phyloP scores from a whole-genome alignment of 2,329 filamentous ascomycete genomes.

The Diaporthe capsici region DNA sequence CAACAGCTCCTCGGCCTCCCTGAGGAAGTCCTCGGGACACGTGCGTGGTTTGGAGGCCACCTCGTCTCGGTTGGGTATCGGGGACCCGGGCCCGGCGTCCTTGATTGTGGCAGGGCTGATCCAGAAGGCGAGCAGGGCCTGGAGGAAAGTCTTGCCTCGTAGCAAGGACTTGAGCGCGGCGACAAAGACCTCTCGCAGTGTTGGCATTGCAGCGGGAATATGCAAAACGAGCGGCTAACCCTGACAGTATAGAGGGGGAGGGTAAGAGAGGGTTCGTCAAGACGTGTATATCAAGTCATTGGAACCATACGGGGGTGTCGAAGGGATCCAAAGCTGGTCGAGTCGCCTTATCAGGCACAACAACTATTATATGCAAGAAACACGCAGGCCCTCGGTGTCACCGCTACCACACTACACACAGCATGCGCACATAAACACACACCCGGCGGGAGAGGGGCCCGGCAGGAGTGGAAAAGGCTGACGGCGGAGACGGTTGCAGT shows the following conservation, averaged over 20 bases:
- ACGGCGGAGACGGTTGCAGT: conserved; percentile 49
- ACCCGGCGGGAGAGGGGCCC: background rate
- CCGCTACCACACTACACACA: conserved; percentile 5
- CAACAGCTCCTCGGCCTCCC: conserved; percentile 68
- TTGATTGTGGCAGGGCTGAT: conserved; percentile 57
- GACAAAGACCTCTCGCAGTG: conserved; percentile 67
- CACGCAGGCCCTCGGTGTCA: background rate
- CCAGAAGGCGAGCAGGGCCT: conserved; percentile 70
- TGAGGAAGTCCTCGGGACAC: conserved; percentile 66
- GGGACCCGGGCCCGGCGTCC: conserved; percentile 34
- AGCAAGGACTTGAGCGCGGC: conserved; percentile 71
- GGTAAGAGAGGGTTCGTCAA: conserved; percentile 27
- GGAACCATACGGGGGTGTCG: background rate
- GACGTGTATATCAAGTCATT: conserved; percentile 43
- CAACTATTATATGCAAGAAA: conserved; percentile 17
- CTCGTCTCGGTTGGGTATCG: conserved; percentile 39
- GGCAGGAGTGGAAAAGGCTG: conserved; percentile 12
- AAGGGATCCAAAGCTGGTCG: background rate
- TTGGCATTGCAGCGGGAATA: conserved; percentile 65
- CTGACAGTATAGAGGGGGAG: conserved; percentile 51
- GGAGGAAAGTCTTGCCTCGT: conserved; percentile 71
- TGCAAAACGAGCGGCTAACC: conserved; percentile 62
- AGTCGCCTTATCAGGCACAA: conserved; percentile 14
- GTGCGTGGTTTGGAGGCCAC: conserved; percentile 44
- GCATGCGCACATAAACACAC: background rate